Evolutionary conservation across 1,284 basidiomycete genomes (phyloP).

Genomic region (Leccinum angustisporum): DNA sequence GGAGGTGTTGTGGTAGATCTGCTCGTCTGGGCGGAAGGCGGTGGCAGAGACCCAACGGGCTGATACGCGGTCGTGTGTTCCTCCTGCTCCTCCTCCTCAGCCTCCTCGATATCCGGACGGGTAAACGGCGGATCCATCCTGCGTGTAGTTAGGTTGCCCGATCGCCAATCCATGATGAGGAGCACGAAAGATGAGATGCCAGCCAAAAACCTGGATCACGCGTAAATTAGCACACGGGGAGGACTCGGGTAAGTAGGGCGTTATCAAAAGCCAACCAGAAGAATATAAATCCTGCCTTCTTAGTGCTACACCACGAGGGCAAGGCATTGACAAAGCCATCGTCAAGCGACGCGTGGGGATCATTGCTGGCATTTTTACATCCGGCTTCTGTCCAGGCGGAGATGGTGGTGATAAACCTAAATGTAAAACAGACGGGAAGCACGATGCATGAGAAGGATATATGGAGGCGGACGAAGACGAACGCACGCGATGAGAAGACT

Average conservation of each 20-base stretch:
- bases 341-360: constrained; percentile 71
- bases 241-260: constrained; percentile 10
- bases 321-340: constrained; percentile 69
- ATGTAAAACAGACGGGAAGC: neutral
- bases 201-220: constrained; percentile 59
- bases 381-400: constrained; percentile 80
- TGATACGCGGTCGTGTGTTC: constrained; percentile 42
- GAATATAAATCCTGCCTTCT: constrained; percentile 84
- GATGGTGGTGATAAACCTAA: constrained; percentile 70
- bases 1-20: constrained; percentile 38
- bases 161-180: constrained; percentile 70
- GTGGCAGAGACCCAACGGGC: constrained; percentile 23
- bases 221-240: constrained; percentile 3
- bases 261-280: constrained; percentile 81
- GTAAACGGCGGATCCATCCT: constrained; percentile 72
- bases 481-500: constrained; percentile 75
- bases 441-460: constrained; percentile 11
- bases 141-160: constrained; percentile 51
- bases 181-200: constrained; percentile 60
- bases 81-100: constrained; percentile 43
- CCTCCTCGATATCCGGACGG: constrained; percentile 46
- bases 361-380: constrained; percentile 77
- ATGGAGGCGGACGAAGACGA: constrained; percentile 2
- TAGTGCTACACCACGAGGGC: constrained; percentile 82
- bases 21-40: constrained; percentile 21